Conservation (phyloP, 2,329 filamentous ascomycete genomes). For the Colletotrichum paranaense region DNA sequence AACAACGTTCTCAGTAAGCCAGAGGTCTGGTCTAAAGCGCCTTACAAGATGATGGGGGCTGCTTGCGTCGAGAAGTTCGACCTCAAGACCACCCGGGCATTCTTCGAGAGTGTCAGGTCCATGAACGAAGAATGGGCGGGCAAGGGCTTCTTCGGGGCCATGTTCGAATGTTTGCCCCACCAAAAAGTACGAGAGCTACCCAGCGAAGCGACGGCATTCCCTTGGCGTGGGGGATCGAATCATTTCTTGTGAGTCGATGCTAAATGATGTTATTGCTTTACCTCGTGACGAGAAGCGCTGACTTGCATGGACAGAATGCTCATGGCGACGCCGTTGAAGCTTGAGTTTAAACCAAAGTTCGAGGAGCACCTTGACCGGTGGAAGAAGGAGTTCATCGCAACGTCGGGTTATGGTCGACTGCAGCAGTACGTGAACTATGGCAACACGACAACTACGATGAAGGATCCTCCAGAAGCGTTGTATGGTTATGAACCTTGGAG, state of each 20-base stretch:
- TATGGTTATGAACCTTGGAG: conserved; percentile 37
- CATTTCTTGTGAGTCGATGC: conserved; percentile 17
- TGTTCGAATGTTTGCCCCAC: conserved; percentile 29
- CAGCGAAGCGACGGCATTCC: conserved; percentile 23
- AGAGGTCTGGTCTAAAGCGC: conserved; percentile 23
- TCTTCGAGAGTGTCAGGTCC: conserved; percentile 19
- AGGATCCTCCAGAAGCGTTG: conserved; percentile 42
- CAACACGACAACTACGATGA: conserved; percentile 44
- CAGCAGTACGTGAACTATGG: conserved; percentile 42
- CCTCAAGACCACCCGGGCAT: conserved; percentile 6
- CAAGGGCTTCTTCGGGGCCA: conserved; percentile 25
- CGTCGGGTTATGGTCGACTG: conserved; percentile 34
- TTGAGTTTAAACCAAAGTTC: conserved; percentile 45
- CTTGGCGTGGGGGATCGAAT: conserved; percentile 28
- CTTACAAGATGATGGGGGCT: conserved; percentile 33
- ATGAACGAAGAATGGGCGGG: conserved; percentile 31
- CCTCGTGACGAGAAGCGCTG: neutral
- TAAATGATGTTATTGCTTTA: neutral
- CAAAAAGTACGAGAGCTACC: conserved; percentile 22
- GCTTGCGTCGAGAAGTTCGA: conserved; percentile 26
- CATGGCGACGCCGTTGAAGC: conserved; percentile 45
- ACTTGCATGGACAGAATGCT: conserved; percentile 39
- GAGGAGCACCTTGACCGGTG: conserved; percentile 52
- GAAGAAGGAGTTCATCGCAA: conserved; percentile 46
- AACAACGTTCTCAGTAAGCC: conserved; percentile 27